phyloP scores from a whole-genome alignment of 2,329 filamentous ascomycete species.

The Fusarium sp. region DNA sequence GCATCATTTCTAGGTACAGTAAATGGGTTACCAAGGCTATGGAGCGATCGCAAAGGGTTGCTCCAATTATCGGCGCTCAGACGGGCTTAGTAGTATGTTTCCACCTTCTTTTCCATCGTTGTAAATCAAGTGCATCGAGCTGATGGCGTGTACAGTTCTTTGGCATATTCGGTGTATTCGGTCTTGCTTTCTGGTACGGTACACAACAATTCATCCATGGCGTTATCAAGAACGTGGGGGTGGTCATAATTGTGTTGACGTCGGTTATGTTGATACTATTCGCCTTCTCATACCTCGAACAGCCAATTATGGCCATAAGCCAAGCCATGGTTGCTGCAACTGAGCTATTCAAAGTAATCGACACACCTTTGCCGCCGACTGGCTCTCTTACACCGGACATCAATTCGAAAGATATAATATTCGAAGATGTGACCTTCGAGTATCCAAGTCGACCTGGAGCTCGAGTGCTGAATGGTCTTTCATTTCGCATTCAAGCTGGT shows the following conservation, averaged over 20 bases:
- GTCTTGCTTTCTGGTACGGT: conserved; percentile 59
- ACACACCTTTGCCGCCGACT: conserved; percentile 32
- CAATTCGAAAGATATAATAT: conserved; percentile 58
- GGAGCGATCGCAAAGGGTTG: conserved; percentile 51
- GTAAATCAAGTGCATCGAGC: neutral
- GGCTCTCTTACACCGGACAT: conserved; percentile 44
- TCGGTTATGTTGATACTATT: conserved; percentile 54
- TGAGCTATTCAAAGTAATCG: conserved; percentile 46
- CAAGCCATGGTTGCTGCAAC: conserved; percentile 47
- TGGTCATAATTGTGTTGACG: conserved; percentile 54
- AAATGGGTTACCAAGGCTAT: conserved; percentile 54
- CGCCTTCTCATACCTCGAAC: conserved; percentile 53
- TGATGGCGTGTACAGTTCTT: conserved; percentile 43
- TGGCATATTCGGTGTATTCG: conserved; percentile 52
- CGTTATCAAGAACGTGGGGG: conserved; percentile 52
- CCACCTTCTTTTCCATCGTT: neutral
- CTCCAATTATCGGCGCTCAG: conserved; percentile 28
- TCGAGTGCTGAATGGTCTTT: conserved; percentile 58
- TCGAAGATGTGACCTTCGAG: conserved; percentile 49
- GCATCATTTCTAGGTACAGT: conserved; percentile 53
- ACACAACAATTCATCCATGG: conserved; percentile 52
- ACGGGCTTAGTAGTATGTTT: conserved; percentile 31
- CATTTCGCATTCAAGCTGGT: conserved; percentile 66
- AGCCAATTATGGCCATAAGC: conserved; percentile 53
- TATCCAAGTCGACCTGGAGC: conserved; percentile 37